These are phyloP conservation scores for Tylopilus subfusipes DNA, from an alignment of 768 basidiomycete genomes.

Conservation along the genomic window DNA sequence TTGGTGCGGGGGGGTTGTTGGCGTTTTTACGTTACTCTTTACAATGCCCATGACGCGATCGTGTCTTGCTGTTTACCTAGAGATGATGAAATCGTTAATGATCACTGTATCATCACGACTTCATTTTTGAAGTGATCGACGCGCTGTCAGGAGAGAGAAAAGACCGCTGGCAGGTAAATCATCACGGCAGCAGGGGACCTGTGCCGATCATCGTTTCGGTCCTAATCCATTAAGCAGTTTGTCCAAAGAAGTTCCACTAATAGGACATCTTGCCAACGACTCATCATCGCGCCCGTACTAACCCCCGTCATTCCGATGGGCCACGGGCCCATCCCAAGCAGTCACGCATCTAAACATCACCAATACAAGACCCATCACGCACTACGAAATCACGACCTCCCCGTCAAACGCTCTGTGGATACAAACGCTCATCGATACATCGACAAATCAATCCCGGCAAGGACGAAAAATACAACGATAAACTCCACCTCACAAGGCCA, in stretches of 20 bases:
- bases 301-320: no score
- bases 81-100: neutral
- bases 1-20: no score
- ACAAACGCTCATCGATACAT: neutral
- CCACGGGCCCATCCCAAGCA: no score
- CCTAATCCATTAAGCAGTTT: neutral
- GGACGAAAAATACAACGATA: neutral
- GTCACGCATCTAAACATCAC: no score
- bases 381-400: neutral
- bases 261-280: no score
- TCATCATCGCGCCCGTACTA: no score
- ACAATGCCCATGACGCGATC: neutral
- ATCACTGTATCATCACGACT: neutral
- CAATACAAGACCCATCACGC: no score
- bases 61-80: neutral
- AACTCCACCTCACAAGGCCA: slow-evolving; percentile 42
- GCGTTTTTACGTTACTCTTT: neutral
- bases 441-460: neutral
- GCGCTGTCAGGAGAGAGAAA: neutral
- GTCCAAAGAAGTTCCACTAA: neutral
- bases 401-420: neutral
- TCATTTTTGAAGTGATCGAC: neutral
- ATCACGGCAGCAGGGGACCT: neutral
- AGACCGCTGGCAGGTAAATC: neutral
- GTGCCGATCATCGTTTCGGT: neutral